Evolutionary conservation across 2,329 filamentous ascomycete genomes (phyloP).

Genomic region (Fusarium dlaminii): DNA sequence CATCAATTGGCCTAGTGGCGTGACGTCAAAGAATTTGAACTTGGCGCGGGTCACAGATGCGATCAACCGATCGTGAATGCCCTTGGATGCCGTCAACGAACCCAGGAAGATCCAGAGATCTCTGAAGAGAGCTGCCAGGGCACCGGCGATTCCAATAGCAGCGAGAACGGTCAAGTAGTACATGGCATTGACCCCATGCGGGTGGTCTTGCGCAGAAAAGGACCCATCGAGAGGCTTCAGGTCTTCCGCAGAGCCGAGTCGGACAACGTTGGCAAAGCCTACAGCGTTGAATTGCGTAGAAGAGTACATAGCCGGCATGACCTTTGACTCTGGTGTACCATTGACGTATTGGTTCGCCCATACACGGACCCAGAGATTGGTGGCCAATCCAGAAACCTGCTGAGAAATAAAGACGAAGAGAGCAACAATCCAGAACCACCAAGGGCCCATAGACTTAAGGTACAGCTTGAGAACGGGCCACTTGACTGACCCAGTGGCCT

Average conservation of each 20-base stretch:
- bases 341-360: constrained; percentile 90
- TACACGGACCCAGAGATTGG: constrained; percentile 92
- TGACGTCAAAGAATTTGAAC: constrained; percentile 98
- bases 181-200: constrained; percentile 72
- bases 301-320: constrained; percentile 38
- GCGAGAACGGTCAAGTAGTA: constrained; percentile 91
- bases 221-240: background rate
- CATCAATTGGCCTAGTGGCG: constrained; percentile 94
- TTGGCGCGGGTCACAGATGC: constrained; percentile 84
- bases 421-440: constrained; percentile 92
- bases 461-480: constrained; percentile 88
- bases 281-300: constrained; percentile 43
- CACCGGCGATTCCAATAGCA: constrained; percentile 78
- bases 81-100: constrained; percentile 86
- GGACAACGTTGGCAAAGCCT: constrained; percentile 51
- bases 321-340: constrained; percentile 35
- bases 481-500: constrained; percentile 87
- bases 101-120: constrained; percentile 93
- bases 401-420: constrained; percentile 80
- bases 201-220: background rate
- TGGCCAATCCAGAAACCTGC: constrained; percentile 85
- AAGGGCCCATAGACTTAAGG: constrained; percentile 89
- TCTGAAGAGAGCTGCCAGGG: constrained; percentile 81
- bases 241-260: constrained; percentile 46
- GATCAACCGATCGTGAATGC: constrained; percentile 83